Evolutionary conservation across 805 yeast species (phyloP), one percentile per base, ranked within the genome.

Genomic region (Teunomyces kruisii): DNA sequence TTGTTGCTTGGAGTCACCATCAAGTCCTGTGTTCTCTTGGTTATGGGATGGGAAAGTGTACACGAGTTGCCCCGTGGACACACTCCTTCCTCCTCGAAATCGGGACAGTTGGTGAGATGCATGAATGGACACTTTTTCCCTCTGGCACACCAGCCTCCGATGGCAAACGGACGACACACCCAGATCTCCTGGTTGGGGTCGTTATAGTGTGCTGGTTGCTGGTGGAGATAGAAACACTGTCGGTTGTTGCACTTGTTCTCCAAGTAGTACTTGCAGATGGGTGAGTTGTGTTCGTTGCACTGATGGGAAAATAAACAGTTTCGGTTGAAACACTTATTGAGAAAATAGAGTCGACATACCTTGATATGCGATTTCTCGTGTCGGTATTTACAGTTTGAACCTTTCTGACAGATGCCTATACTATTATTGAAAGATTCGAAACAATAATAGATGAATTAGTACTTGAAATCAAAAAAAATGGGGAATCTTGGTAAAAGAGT

Each of bases 21-120:
- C 48, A 58, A 40, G 14, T 49, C 49, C 45, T 66, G 72, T 2
- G 58, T 57, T 13, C 67, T 39, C 38, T 46, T 48, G 14, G 68
- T 66, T 1, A 60, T 39, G 26, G 55, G 60, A 61, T 86, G 92
- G 30, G 58, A 57, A 38, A 86, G 65, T n/a, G 64, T 61, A 57
- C 92, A 86, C 15, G 62, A 56, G 19, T 58, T 64, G 1, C 79
- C 79, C 42, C 79, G 63, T 1, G 80, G 71, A 59, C 95, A 87
- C 27, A 52, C 55, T 9, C 84, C 85, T n/a, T 68, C 68, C 48
- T 79, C 81, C 50, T 79, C 83, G 52, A 74, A 78, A 55, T 86
- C 92, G 0, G 95, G 92, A 63, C 95, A 87, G 46, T 79, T 78
- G 52, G 70, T 75, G 12, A 65, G 62, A 57, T 87, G 96, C 29